Conservation (phyloP, 2,329 filamentous ascomycete genomes). For the Nothophaeocryptopus gaeumannii region DNA sequence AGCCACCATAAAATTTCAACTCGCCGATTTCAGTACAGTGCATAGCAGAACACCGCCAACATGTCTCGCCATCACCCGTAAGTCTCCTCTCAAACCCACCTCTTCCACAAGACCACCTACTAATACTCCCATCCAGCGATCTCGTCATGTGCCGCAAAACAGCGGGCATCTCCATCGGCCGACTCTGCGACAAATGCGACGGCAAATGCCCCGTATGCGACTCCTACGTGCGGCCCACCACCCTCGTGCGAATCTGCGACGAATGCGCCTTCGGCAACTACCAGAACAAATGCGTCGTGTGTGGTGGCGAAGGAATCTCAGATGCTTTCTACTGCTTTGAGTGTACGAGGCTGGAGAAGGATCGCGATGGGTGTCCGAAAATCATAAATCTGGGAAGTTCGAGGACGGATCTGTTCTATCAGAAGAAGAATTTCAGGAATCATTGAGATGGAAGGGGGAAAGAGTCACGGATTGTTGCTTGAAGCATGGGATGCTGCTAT, state of each 20-base stretch:
- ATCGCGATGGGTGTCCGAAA: slow-evolving; percentile 95
- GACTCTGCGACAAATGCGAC: slow-evolving; percentile 99
- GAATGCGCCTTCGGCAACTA: slow-evolving; percentile 99
- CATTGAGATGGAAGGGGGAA: slow-evolving; percentile 37
- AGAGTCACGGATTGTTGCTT: too few relatives aligned
- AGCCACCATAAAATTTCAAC: too few relatives aligned
- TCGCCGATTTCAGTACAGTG: too few relatives aligned
- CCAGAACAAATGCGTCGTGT: slow-evolving; percentile 99
- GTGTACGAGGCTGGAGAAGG: slow-evolving; percentile 94
- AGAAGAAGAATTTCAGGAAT: slow-evolving; percentile 70
- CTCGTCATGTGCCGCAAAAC: slow-evolving; percentile 99
- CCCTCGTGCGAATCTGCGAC: slow-evolving; percentile 96
- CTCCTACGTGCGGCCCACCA: slow-evolving; percentile 96
- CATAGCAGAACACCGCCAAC: slow-evolving; percentile 26
- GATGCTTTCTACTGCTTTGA: slow-evolving; percentile 99
- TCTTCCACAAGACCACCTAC: slow-evolving; percentile 16
- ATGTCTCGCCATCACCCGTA: slow-evolving; percentile 96
- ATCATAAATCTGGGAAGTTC: slow-evolving; percentile 97
- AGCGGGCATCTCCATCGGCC: slow-evolving; percentile 93
- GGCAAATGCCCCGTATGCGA: slow-evolving; percentile 99
- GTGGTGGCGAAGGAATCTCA: slow-evolving; percentile 94
- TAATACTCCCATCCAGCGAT: slow-evolving; percentile 58
- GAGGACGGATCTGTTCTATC: slow-evolving; percentile 83
- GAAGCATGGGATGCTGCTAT: too few relatives aligned
- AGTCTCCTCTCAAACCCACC: slow-evolving; percentile 39